Evolutionary conservation across 2,329 filamentous ascomycete species (phyloP), one percentile per base, ranked within the genome.

Genomic region (Fusarium circinatum): DNA sequence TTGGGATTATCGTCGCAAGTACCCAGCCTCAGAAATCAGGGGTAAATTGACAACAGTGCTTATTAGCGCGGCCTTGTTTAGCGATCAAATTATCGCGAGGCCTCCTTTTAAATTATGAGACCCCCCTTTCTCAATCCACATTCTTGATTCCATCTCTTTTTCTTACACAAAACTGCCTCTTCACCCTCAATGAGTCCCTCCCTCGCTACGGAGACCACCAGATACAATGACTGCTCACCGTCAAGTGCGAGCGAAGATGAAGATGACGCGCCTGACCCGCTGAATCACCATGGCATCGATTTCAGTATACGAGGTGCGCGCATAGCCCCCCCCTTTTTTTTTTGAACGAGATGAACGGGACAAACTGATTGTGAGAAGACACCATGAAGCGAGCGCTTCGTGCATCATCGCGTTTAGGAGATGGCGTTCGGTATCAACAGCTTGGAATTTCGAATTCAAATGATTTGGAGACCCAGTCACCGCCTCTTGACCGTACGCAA

Each of bases 391-490:
- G 72, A 62, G 70, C 76, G 36, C 75, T 77, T 30, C 71, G 75
- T 60, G 64, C 76, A 45, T 72, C 75, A 26, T 75, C 75, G 26
- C 74, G 70, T 58, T 52, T 76, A 54, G 71, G 71, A 36, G 75
- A 76, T 22, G 70, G 76, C 24, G 71, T 77, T 34, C 75, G 71
- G 28, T 74, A 77, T 26, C 74, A 76, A 18, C 74, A 75, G 49
- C 59, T 77, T 28, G 60, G 64, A 32, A 49, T 61, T 32, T 68
- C 74, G n/a, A 68, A 60, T 7, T 65, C 71, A 26, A 68, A 69
- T 60, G 76, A 78, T 30, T n/a, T 78, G 28, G 76, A 78, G 24
- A 78, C 74, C 9, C 76, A 78, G 62, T 59, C 75, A 32, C 63
- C 64, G 36, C 56, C 71, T 41, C 47, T 63, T 58, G 71, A 74